These are phyloP conservation scores for Opeltia flavorubescens DNA, from an alignment of 495 filamentous ascomycete species.

Conservation along the genomic window DNA sequence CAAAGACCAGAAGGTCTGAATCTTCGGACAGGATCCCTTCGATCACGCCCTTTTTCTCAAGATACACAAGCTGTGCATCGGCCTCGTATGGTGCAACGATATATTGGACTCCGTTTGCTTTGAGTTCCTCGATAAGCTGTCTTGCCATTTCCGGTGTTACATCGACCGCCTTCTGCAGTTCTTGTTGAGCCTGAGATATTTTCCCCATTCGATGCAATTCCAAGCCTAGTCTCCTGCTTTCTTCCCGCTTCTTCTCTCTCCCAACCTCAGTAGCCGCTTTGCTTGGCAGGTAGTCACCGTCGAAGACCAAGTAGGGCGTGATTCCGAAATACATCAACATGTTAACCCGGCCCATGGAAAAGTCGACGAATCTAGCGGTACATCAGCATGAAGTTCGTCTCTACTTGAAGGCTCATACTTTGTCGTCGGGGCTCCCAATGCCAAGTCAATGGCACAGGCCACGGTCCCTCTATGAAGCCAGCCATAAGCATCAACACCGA, in stretches of 20 bases:
- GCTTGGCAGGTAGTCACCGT: conserved; percentile 89
- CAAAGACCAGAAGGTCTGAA: conserved; percentile 92
- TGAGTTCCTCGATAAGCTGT: conserved; percentile 81
- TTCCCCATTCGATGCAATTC: conserved; percentile 71
- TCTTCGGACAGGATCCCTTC: conserved; percentile 89
- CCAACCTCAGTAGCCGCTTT: conserved; percentile 83
- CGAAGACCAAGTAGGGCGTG: conserved; percentile 84
- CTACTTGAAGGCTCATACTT: conserved; percentile 41
- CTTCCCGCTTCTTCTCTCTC: conserved; percentile 52
- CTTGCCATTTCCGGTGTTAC: conserved; percentile 93
- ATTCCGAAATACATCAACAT: conserved; percentile 92
- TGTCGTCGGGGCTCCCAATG: conserved; percentile 69
- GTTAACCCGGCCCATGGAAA: conserved; percentile 74
- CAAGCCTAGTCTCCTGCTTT: conserved; percentile 57
- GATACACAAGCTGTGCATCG: conserved; percentile 86
- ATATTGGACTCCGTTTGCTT: conserved; percentile 63
- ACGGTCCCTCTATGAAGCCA: conserved; percentile 95
- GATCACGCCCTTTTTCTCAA: conserved; percentile 73
- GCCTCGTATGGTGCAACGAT: conserved; percentile 96
- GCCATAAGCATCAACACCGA: conserved; percentile 92
- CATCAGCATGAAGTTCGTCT: conserved; percentile 2
- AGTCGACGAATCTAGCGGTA: conserved; percentile 66
- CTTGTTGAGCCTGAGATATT: conserved; percentile 62
- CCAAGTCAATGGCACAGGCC: conserved; percentile 82
- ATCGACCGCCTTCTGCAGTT: conserved; percentile 92